A percentile compares a stretch with the other conserved stretches of the same genome.
Evolutionary conservation across 2,329 filamentous ascomycete genomes (phyloP).

Genomic region (Colletotrichum eleusines): DNA sequence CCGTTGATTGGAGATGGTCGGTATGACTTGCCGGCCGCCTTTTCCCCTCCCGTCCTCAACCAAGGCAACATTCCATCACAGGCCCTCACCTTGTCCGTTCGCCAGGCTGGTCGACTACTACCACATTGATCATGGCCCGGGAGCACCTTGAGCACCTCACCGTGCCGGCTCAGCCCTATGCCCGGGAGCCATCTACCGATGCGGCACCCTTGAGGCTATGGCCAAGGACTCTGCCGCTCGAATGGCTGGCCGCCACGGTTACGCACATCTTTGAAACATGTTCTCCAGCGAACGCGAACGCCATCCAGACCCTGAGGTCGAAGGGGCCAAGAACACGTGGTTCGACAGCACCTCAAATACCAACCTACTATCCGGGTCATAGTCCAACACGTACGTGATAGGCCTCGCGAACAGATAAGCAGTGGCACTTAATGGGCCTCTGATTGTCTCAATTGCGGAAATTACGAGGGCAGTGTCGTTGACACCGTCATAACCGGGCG

Average conservation of each 20-base stretch:
- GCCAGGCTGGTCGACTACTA: neutral
- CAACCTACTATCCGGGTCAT: conserved; percentile 56
- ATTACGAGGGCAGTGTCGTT: neutral
- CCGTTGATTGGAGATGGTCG: neutral
- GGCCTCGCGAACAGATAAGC: conserved; percentile 59
- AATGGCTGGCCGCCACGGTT: conserved; percentile 54
- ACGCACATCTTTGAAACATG: conserved; percentile 65
- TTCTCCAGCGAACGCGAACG: conserved; percentile 55
- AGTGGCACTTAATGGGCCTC: neutral
- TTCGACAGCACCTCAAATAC: conserved; percentile 57
- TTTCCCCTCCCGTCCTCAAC: neutral
- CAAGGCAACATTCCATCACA: neutral
- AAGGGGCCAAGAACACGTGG: conserved; percentile 62
- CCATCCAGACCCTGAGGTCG: conserved; percentile 59
- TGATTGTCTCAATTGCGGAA: neutral
- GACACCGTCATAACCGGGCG: conserved; percentile 60
- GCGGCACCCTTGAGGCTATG: conserved; percentile 56
- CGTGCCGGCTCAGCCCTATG: conserved; percentile 55
- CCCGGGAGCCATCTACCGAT: conserved; percentile 59
- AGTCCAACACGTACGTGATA: conserved; percentile 62
- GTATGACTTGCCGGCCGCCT: too few species aligned
- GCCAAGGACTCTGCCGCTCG: conserved; percentile 47
- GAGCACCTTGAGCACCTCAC: conserved; percentile 48
- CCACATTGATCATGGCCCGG: conserved; percentile 5
- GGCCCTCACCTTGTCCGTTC: neutral